Evolutionary conservation across 73 alveolate genomes (phyloP).

Genomic region (Durusdinium trenchii): DNA sequence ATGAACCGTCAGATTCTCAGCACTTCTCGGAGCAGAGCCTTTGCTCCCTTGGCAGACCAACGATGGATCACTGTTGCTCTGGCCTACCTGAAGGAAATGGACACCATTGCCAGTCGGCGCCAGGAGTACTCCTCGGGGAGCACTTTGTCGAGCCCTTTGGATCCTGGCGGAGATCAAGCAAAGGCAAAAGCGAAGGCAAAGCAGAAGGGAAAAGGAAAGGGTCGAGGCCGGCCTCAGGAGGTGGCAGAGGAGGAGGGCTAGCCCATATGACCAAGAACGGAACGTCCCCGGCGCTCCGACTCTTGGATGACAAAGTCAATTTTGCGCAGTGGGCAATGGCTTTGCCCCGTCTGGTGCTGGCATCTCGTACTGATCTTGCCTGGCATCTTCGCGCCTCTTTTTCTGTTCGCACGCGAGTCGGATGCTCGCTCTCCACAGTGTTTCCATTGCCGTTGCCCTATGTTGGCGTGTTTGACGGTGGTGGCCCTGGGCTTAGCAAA

Average conservation of each 20-base stretch:
- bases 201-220: not conserved
- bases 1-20: not conserved
- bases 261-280: not conserved
- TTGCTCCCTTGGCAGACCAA: conserved; percentile 23
- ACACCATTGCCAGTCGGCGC: not conserved
- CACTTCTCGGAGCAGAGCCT: not conserved
- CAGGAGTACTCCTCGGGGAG: not conserved
- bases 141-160: not conserved
- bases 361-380: not conserved
- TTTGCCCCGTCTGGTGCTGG: not conserved
- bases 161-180: not conserved
- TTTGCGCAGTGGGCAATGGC: not conserved
- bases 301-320: not conserved
- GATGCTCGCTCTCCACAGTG: not conserved
- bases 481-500: too few relatives aligned
- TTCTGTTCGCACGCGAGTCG: not conserved
- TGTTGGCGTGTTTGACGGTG: too few relatives aligned
- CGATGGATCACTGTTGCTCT: not conserved
- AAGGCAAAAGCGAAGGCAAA: conserved; percentile 19
- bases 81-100: conserved; percentile 21
- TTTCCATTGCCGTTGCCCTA: conserved; percentile 45
- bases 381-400: not conserved
- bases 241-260: not conserved
- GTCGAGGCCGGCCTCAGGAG: not conserved
- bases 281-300: not conserved